phyloP scores from a whole-genome alignment of 306 rosid genomes.

The Alnus rubra region DNA sequence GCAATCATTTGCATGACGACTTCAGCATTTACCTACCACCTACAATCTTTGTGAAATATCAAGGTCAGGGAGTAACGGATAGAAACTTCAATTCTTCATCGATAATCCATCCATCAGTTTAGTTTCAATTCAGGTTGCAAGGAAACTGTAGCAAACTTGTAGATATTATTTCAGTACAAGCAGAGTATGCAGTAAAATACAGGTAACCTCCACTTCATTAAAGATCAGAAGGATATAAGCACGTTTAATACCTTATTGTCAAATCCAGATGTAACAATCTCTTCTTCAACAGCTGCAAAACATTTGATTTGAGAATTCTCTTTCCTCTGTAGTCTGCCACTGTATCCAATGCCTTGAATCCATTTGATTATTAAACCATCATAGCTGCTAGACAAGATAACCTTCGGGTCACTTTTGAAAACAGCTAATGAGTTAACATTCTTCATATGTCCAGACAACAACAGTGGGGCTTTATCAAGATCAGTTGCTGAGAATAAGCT shows the following conservation, averaged over 20 bases:
- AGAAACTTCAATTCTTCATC: background rate
- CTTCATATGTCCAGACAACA: constrained; percentile 88
- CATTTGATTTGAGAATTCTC: constrained; percentile 84
- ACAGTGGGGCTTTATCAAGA: constrained; percentile 73
- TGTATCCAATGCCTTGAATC: constrained; percentile 85
- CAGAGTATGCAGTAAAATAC: background rate
- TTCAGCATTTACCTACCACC: background rate
- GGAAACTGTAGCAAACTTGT: background rate
- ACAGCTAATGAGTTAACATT: constrained; percentile 78
- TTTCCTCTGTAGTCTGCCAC: constrained; percentile 79
- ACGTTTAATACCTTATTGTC: constrained; percentile 70
- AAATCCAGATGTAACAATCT: constrained; percentile 76
- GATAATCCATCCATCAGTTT: background rate
- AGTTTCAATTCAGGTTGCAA: background rate
- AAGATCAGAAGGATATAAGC: constrained; percentile 20
- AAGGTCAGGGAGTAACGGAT: background rate
- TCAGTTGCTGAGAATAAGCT: constrained; percentile 71
- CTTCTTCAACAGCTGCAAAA: constrained; percentile 76
- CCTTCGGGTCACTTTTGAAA: constrained; percentile 66
- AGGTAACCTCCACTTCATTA: background rate
- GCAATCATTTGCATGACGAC: background rate
- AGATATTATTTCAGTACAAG: background rate
- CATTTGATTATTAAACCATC: constrained; percentile 90
- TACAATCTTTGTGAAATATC: background rate
- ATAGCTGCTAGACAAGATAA: constrained; percentile 84